Conservation (phyloP, 169 alveolate genomes). For the Perkinsus chesapeaki region DNA sequence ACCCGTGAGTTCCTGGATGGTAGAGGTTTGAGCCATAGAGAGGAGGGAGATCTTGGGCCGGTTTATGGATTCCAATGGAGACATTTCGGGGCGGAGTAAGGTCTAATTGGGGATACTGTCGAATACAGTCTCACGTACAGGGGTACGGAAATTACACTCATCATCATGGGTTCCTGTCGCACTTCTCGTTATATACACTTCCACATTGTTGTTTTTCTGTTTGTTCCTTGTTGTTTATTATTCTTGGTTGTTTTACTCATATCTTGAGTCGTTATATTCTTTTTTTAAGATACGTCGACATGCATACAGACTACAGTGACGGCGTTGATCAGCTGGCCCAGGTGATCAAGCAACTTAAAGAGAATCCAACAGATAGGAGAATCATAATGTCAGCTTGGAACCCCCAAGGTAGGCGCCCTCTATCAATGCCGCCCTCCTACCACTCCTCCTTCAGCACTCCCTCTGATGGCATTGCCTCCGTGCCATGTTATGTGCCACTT, state of each 20-base stretch:
- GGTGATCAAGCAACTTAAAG: conserved; percentile 72
- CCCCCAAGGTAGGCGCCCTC: conserved; percentile 54
- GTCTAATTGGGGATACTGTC: no score
- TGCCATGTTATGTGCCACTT: conserved; percentile 94
- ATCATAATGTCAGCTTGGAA: conserved; percentile 92
- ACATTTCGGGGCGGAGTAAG: conserved; percentile 87
- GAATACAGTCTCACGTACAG: no score
- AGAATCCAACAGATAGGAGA: conserved; percentile 87
- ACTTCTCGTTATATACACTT: no score
- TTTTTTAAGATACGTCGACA: conserved; percentile 40
- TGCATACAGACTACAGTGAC: conserved; percentile 74
- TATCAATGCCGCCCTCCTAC: conserved; percentile 6
- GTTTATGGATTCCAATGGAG: conserved; percentile 98
- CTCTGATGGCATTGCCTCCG: conserved; percentile 97
- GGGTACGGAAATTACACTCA: no score
- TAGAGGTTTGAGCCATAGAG: conserved; percentile 84
- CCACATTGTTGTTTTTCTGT: no score
- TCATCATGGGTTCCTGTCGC: no score
- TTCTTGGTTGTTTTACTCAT: no score
- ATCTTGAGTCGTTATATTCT: conserved; percentile 7
- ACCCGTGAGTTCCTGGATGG: conserved; percentile 88
- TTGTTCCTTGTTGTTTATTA: no score
- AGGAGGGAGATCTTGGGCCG: conserved; percentile 79
- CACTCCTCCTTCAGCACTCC: conserved; percentile 50
- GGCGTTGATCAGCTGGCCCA: conserved; percentile 89